Percentiles rank a stretch among this genome's conserved stretches.
phyloP scores from a whole-genome alignment of 2,329 filamentous ascomycete genomes.

The Epichloe uncinata region DNA sequence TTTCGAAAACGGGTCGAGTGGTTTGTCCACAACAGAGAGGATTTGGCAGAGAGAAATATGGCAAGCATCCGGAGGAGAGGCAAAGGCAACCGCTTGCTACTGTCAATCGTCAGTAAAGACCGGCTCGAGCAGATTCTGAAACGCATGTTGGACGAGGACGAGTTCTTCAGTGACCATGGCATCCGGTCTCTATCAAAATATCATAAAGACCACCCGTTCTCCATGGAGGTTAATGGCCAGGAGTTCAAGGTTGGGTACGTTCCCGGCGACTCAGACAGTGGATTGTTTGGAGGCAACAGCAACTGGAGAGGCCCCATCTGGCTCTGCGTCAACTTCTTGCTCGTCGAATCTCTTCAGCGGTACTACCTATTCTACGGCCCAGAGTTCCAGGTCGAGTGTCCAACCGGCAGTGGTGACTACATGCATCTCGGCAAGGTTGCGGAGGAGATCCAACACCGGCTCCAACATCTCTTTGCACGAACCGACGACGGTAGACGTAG shows the following conservation, averaged over 20 bases:
- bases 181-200: slow-evolving; percentile 86
- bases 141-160: slow-evolving; percentile 86
- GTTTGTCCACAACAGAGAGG: slow-evolving; percentile 81
- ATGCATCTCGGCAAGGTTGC: slow-evolving; percentile 95
- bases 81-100: slow-evolving; percentile 74
- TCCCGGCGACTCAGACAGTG: slow-evolving; percentile 90
- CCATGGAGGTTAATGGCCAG: slow-evolving; percentile 92
- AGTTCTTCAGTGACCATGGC: slow-evolving; percentile 82
- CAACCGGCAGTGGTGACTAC: slow-evolving; percentile 80
- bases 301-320: slow-evolving; percentile 96
- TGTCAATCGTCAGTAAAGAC: slow-evolving; percentile 87
- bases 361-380: slow-evolving; percentile 96
- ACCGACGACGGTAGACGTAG: slow-evolving; percentile 77
- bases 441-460: slow-evolving; percentile 85
- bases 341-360: slow-evolving; percentile 85
- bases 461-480: slow-evolving; percentile 82
- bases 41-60: slow-evolving; percentile 86
- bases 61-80: slow-evolving; percentile 83
- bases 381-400: slow-evolving; percentile 80
- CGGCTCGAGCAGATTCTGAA: slow-evolving; percentile 79
- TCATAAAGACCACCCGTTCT: slow-evolving; percentile 80
- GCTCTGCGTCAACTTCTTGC: slow-evolving; percentile 89
- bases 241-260: slow-evolving; percentile 80
- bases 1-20: slow-evolving; percentile 91
- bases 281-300: slow-evolving; percentile 91